These are phyloP conservation scores for Tylopilus plumbeoviolaceoides DNA, from an alignment of 768 basidiomycete genomes.

Conservation along the genomic window DNA sequence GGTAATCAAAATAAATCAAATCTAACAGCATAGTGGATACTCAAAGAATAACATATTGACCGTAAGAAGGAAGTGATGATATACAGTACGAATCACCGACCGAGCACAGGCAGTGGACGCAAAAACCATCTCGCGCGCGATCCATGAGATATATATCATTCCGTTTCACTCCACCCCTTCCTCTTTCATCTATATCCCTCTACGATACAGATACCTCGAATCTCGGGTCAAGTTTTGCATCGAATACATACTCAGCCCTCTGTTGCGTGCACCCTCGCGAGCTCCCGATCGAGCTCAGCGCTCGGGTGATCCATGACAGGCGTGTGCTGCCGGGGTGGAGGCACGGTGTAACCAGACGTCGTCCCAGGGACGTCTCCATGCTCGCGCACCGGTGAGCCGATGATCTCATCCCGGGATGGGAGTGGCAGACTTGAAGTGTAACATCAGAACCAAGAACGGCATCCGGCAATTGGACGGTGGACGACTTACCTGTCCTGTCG, in stretches of 20 bases:
- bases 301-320: slow-evolving; percentile 84
- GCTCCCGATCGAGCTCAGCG: slow-evolving; percentile 79
- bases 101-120: not conserved
- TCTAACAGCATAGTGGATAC: too few relatives aligned
- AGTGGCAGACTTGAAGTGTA: slow-evolving; percentile 57
- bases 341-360: slow-evolving; percentile 62
- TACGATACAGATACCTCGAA: not conserved
- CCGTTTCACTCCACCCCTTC: not conserved
- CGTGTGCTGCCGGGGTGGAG: slow-evolving; percentile 45
- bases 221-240: not conserved
- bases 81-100: too few relatives aligned
- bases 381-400: slow-evolving; percentile 71
- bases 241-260: slow-evolving; percentile 17
- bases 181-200: not conserved
- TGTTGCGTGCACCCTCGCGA: slow-evolving; percentile 65
- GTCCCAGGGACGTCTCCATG: slow-evolving; percentile 54
- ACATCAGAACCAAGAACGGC: not conserved
- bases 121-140: not conserved
- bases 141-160: not conserved
- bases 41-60: too few relatives aligned
- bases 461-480: not conserved
- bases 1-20: too few relatives aligned
- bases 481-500: slow-evolving; percentile 64
- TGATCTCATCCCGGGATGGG: slow-evolving; percentile 75
- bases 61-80: too few relatives aligned